phyloP scores from a whole-genome alignment of 1,139 yeast genomes.

The Scheffersomyces titani region DNA sequence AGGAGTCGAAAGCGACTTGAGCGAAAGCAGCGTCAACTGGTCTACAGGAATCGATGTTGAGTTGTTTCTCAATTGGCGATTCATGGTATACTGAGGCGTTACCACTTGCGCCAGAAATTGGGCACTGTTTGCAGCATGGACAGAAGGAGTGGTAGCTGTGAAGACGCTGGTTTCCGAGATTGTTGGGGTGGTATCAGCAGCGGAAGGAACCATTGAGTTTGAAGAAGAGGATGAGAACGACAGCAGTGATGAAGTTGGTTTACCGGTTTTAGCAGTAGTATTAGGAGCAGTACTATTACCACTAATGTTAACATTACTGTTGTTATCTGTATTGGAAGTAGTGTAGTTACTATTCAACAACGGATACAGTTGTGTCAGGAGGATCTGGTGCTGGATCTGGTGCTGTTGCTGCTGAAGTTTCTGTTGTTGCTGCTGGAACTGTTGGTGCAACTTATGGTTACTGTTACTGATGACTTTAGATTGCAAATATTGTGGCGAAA shows the following conservation, averaged over 20 bases:
- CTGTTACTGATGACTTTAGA: neutral
- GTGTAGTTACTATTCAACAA: neutral
- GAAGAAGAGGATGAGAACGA: conserved; percentile 11
- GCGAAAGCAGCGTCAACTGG: conserved; percentile 12
- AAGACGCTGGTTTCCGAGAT: neutral
- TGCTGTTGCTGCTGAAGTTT: neutral
- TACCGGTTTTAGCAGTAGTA: neutral
- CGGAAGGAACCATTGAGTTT: neutral
- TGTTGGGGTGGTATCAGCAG: neutral
- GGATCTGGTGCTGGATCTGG: neutral
- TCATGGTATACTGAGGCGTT: conserved; percentile 8
- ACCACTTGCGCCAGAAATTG: neutral
- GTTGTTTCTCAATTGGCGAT: conserved; percentile 3
- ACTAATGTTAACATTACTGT: neutral
- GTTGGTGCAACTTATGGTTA: neutral
- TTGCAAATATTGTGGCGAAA: neutral
- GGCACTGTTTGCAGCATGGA: neutral
- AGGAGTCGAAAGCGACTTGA: conserved; percentile 3
- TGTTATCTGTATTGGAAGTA: neutral
- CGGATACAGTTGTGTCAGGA: neutral
- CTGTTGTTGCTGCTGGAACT: neutral
- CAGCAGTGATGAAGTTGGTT: conserved; percentile 6
- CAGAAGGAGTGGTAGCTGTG: neutral
- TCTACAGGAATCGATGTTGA: conserved; percentile 14
- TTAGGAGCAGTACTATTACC: neutral